Evolutionary conservation across 106 monocot genomes (phyloP).

Genomic region (Ottelia alismoides): DNA sequence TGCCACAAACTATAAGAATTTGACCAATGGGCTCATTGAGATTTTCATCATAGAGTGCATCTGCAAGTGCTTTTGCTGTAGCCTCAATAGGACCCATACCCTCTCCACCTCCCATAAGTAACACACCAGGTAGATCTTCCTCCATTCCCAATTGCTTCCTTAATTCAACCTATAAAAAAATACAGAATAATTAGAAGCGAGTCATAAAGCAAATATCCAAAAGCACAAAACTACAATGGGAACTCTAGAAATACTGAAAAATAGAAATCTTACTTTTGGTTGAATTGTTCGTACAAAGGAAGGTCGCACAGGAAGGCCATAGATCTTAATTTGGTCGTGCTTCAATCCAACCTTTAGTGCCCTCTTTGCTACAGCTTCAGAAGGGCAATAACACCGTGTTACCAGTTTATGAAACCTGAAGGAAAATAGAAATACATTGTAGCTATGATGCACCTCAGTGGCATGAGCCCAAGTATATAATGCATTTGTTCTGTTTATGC

Average conservation of each 20-base stretch:
- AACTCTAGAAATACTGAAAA: too few species aligned
- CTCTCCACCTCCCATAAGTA: conserved; percentile 98
- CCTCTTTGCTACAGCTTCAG: conserved; percentile 78
- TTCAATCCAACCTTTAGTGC: conserved; percentile 80
- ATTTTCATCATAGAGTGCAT: conserved; percentile 52
- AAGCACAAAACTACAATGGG: too few species aligned
- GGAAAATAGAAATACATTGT: neutral
- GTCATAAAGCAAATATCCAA: too few species aligned
- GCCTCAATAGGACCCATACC: conserved; percentile 99
- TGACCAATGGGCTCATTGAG: conserved; percentile 68
- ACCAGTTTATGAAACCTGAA: conserved; percentile 97
- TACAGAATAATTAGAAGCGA: too few species aligned
- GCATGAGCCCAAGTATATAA: too few species aligned
- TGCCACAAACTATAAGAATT: conserved; percentile 79
- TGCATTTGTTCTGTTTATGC: too few species aligned
- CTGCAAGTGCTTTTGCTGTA: conserved; percentile 72
- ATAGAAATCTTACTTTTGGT: conserved; percentile 38
- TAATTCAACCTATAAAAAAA: too few species aligned
- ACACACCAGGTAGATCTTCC: conserved; percentile 75
- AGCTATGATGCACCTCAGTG: too few species aligned
- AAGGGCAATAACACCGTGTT: conserved; percentile 96
- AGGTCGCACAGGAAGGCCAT: conserved; percentile 95
- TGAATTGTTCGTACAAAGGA: conserved; percentile 75
- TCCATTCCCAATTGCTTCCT: conserved; percentile 87
- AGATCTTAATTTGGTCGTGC: conserved; percentile 79